These are phyloP conservation scores for Pseudophaeomoniella oleicola DNA, from an alignment of 2,329 filamentous ascomycete genomes.

Conservation along the genomic window DNA sequence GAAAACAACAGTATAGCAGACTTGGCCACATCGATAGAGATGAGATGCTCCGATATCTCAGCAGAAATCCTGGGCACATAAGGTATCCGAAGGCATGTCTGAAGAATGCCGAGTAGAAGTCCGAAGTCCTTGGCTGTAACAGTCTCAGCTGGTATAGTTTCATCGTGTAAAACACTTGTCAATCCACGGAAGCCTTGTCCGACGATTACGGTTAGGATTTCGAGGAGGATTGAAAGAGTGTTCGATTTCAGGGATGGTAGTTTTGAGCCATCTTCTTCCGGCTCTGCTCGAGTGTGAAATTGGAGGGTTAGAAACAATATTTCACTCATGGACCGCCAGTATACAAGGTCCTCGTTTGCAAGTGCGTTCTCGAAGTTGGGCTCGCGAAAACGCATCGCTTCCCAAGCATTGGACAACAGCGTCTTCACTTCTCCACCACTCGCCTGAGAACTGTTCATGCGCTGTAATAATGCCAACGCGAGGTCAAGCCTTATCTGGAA, in stretches of 20 bases:
- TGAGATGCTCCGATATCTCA: slow-evolving; percentile 55
- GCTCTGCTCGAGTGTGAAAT: slow-evolving; percentile 26
- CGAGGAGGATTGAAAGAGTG: slow-evolving; percentile 41
- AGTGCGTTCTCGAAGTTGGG: slow-evolving; percentile 46
- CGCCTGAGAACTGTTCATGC: slow-evolving; percentile 47
- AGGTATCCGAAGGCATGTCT: slow-evolving; percentile 67
- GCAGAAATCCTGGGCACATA: slow-evolving; percentile 57
- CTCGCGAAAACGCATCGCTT: slow-evolving; percentile 38
- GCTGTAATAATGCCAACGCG: slow-evolving; percentile 67
- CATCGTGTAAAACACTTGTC: slow-evolving; percentile 66
- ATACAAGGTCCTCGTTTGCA: slow-evolving; percentile 42
- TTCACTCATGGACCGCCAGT: slow-evolving; percentile 73
- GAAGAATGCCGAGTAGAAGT: slow-evolving; percentile 74
- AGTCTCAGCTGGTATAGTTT: slow-evolving; percentile 16
- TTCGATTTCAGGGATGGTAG: slow-evolving; percentile 23
- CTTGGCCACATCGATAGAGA: slow-evolving; percentile 55
- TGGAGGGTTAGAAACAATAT: slow-evolving; percentile 71
- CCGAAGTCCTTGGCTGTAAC: slow-evolving; percentile 68
- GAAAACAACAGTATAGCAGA: slow-evolving; percentile 80
- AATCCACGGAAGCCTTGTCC: slow-evolving; percentile 70
- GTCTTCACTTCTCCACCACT: slow-evolving; percentile 35
- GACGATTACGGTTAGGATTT: slow-evolving; percentile 66
- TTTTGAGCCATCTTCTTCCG: slow-evolving; percentile 20
- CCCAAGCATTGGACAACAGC: slow-evolving; percentile 46
- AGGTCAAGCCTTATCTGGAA: slow-evolving; percentile 65